Conservation (phyloP, 1,284 basidiomycete species). For the Rhodofomes roseus region DNA sequence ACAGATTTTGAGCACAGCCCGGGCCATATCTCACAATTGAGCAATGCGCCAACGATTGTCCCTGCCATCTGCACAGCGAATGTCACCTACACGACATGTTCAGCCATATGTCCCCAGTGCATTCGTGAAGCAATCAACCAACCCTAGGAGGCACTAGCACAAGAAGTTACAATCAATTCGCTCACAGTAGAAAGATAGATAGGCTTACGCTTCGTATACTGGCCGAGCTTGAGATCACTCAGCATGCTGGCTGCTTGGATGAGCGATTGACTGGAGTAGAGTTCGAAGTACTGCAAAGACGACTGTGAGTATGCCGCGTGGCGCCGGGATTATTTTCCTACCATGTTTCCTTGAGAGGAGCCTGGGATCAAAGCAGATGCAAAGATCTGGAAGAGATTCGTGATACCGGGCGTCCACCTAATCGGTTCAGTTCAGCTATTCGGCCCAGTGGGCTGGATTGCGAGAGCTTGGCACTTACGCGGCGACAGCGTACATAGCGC, state of each 20-base stretch:
- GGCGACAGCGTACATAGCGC: conserved; percentile 23
- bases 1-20: background rate
- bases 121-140: background rate
- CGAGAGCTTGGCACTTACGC: conserved; percentile 25
- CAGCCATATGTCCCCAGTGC: background rate
- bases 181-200: background rate
- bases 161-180: no score
- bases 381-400: conserved; percentile 29
- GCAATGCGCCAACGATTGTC: conserved; percentile 37
- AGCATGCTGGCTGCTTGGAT: conserved; percentile 33
- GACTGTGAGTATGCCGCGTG: background rate
- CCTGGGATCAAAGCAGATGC: conserved; percentile 37
- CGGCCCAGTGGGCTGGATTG: conserved; percentile 24
- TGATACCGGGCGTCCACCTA: conserved; percentile 9
- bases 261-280: conserved; percentile 32
- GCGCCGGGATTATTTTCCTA: background rate
- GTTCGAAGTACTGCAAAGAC: conserved; percentile 26
- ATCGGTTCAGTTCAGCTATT: conserved; percentile 1
- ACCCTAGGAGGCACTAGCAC: conserved; percentile 7
- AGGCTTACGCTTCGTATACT: conserved; percentile 53
- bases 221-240: conserved; percentile 42
- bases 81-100: conserved; percentile 29
- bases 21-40: conserved; percentile 17
- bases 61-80: conserved; percentile 48
- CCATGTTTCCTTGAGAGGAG: conserved; percentile 41